Evolutionary conservation across 2,329 filamentous ascomycete genomes (phyloP).

Genomic region (Emergomyces africanus): DNA sequence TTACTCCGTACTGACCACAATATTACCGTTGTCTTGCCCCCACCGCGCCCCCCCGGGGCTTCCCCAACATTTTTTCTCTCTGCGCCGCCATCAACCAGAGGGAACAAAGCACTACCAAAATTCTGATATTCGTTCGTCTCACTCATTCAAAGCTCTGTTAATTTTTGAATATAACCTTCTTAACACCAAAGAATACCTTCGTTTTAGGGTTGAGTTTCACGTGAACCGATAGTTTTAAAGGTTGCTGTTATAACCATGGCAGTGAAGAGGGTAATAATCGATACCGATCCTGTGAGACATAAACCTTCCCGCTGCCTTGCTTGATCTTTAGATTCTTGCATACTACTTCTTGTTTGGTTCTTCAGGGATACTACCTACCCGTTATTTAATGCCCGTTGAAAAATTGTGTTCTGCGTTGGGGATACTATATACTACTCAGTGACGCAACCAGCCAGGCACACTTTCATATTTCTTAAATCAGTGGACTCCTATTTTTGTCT

Average conservation of each 20-base stretch:
- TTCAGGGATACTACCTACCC: background rate
- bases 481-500: background rate
- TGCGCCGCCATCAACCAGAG: no score
- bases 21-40: no score
- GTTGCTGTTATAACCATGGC: slow-evolving; percentile 38
- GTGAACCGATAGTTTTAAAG: background rate
- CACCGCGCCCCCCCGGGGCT: no score
- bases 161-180: no score
- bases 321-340: background rate
- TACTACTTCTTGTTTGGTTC: background rate
- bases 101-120: no score
- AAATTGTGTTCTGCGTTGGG: no score
- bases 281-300: slow-evolving; percentile 70
- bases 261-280: slow-evolving; percentile 75
- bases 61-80: no score
- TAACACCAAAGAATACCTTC: background rate
- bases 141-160: no score
- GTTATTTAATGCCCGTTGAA: background rate
- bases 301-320: background rate
- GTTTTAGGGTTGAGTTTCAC: background rate
- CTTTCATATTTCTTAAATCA: background rate
- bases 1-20: no score
- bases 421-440: background rate
- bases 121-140: no score
- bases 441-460: no score